Base-by-base conservation (phyloP, 75 land plant genomes). In the Cunninghamia lanceolata region DNA sequence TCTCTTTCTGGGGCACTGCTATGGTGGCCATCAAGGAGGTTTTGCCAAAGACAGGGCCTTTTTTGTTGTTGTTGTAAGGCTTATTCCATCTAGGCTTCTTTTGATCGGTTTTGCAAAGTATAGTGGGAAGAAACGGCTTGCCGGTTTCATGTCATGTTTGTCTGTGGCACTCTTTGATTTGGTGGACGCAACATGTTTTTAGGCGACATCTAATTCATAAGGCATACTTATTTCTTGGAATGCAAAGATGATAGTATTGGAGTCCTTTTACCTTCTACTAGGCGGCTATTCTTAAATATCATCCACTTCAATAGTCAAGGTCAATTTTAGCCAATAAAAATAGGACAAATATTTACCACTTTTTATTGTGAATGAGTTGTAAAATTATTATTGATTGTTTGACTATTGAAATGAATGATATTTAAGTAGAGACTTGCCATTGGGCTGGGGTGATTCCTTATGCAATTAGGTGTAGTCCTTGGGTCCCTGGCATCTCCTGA, bases 11-110 rank as follows among this genome's bases (percentile, higher is more conserved):
- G 99, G 99, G 99, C 79, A 96, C 99, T 39, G 95, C 99, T 1
- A 98, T 98, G 99, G 99, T 98, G 84, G 99, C 99, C n/a, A 98
- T 98, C 98, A 98, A 98, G 88, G 95, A 90, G 78, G 94, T 98
- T 32, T 52, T 98, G 7, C 98, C 98, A 32, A 96, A 93, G 93
- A 90, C 93, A 0, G 98, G 99, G 14, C 95, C 99, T 92, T 96
- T 83, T 96, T 96, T 70, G 96, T 98, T 38, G 87, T 96, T 16
- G 84, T 96, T 3, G 89, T 94, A 42, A 87, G 99, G 84, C 87
- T 98, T 1, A 91, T 98, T 63, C 99, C 99, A 19, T 90, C 98
- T 1, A 98, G 98, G 0, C 54, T 85, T 19, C 86, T 95, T 63
- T 77, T 98, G 45, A 83, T 96, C 25, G 91, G 88, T 14, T 98